Percentiles rank a stretch among this genome's conserved stretches.
Conservation (phyloP, 768 basidiomycete genomes). For the Lanmaoa rubissima region DNA sequence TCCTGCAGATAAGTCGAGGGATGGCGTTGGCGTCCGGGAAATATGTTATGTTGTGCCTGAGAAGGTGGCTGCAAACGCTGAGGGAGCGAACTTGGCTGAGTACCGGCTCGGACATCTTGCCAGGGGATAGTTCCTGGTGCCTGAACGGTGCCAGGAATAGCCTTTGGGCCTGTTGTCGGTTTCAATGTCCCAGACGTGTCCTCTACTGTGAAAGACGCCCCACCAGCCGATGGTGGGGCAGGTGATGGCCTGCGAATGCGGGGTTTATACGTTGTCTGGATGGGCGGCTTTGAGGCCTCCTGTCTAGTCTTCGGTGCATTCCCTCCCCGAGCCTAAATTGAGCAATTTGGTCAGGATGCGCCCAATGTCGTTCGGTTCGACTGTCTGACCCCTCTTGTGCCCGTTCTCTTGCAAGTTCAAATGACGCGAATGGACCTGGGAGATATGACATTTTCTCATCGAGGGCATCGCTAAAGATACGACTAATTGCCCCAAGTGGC, state of each 20-base stretch:
- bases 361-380: constrained; percentile 37
- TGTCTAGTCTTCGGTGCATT: constrained; percentile 31
- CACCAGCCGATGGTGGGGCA: constrained; percentile 26
- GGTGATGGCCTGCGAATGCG: constrained; percentile 60
- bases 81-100: constrained; percentile 22
- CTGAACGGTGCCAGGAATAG: constrained; percentile 46
- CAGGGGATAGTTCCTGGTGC: constrained; percentile 50
- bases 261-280: constrained; percentile 72
- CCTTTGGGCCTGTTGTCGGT: constrained; percentile 2
- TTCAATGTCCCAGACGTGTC: constrained; percentile 42
- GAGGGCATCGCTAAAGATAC: constrained; percentile 83
- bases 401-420: constrained; percentile 58
- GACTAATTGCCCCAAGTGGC: constrained; percentile 84
- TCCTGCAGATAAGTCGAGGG: constrained; percentile 64
- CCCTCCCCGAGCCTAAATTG: constrained; percentile 32
- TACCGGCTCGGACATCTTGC: constrained; percentile 29
- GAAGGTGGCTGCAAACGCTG: constrained; percentile 36
- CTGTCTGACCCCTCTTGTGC: constrained; percentile 37
- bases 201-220: constrained; percentile 33
- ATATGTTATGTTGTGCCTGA: constrained; percentile 54
- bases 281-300: constrained; percentile 25
- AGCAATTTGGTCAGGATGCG: constrained; percentile 37
- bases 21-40: constrained; percentile 70
- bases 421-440: constrained; percentile 68
- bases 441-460: constrained; percentile 66